Evolutionary conservation across 805 yeast species (phyloP), one percentile per base, ranked within the genome.

Genomic region (Saturnispora dispora): DNA sequence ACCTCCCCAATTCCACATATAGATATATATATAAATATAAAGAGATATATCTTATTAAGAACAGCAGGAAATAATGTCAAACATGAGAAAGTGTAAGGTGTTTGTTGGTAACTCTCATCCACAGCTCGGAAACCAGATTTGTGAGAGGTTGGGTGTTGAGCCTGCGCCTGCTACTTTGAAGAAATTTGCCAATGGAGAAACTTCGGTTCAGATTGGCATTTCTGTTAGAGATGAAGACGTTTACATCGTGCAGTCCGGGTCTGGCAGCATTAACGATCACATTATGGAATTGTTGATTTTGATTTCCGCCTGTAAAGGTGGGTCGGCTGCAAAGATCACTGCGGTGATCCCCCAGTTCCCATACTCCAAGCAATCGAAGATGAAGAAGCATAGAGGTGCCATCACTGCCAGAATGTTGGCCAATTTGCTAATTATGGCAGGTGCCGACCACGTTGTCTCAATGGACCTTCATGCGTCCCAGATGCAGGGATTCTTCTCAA

Each of bases 351-450:
- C 99, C 1, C 95, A 89, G 69, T 95, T 91, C 67, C 99, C 99
- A 33, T 93, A 93, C 72, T 88, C 97, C 11, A 86, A 91, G 68
- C 99, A 93, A 70, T 82, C 91, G 58, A 93, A 95, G 72, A 93
- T 93, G 99, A 93, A 93, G 73, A 93, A 89, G 68, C 98, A 93
- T 66, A 77, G 99, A 70, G 99, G 99, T 50, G 98, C 99, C 40
- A 93, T 93, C 62, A 91, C 99, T 4, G 99, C 99, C 15, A 80
- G 98, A 65, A 87, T 93, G 98, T 77, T 93, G 64, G 98, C 99
- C 54, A 93, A 93, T 61, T 72, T 93, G 63, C 73, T 93, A 56
- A 82, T 89, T 52, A 95, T 93, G 95, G 98, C 99, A 3, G 99
- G 99, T 59, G 99, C 98, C 25, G 98, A 93, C 69, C 99, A 93